Evolutionary conservation across 2,329 filamentous ascomycete species (phyloP), one percentile per base, ranked within the genome.

Genomic region (Cordyceps cicadae): DNA sequence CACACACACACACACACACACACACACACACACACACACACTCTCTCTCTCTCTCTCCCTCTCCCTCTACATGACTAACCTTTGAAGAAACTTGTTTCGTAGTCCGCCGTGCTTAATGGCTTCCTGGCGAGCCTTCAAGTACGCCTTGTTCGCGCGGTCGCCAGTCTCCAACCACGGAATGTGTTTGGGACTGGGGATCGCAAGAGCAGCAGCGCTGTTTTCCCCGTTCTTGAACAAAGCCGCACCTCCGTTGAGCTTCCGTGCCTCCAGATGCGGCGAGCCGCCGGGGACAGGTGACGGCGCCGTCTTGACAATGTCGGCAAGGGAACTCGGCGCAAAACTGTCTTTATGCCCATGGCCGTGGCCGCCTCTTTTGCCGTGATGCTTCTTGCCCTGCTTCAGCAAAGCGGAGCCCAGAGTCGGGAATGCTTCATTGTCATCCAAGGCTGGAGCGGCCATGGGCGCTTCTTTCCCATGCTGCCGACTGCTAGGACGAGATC

Each of bases 131-230:
- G 92, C 91, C 76, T 96, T 96, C 66, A 99, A 84, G 72, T 99
- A 99, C 26, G 91, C 88, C 74, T 92, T 92, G 73, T 99, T 97
- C 65, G 90, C 90, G 64, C 85, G 86, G 58, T 93, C 87, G 24
- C 94, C 94, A 2, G 94, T 97, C 74, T 97, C 93, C 4, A 97
- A 78, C 94, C 94, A 99, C 0, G 94, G 94, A 52, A 99, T 91
- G 67, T 97, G 89, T 70, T 94, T 91, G 11, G 94, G 94, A 61
- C 87, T 85, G 19, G 90, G 84, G 60, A 99, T 97, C 2, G 90
- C 87, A 71, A 90, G 87, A 17, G 92, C 89, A 34, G 91, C 87
- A 29, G 84, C 81, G 70, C 88, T 94, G 68, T 93, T 90, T 72
- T 96, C 90, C 21, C 86, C 84, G 64, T 81, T 84, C 58, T 84